These are phyloP conservation scores for Phytopythium sindhum DNA, from an alignment of 352 stramenopile genomes.

Conservation along the genomic window DNA sequence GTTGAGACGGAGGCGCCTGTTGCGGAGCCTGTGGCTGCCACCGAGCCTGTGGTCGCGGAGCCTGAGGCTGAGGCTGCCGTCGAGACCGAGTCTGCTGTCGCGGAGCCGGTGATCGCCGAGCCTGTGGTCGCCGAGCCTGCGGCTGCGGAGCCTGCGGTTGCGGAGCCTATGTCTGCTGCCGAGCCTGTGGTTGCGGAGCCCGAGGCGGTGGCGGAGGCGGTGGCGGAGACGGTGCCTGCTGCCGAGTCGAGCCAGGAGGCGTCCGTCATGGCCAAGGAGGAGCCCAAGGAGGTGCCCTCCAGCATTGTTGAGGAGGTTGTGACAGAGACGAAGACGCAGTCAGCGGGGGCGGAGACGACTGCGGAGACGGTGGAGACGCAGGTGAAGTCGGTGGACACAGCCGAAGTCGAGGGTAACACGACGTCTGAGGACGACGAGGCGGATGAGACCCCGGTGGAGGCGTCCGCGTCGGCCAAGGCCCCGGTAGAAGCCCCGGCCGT, in stretches of 20 bases:
- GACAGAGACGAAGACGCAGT: neutral
- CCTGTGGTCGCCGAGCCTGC: constrained; percentile 4
- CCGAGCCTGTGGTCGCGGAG: constrained; percentile 2
- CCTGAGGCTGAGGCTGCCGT: too few relatives aligned
- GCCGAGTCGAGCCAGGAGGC: neutral
- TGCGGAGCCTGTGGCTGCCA: constrained; percentile 4
- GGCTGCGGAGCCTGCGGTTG: neutral
- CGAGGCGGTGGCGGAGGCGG: neutral
- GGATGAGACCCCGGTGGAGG: constrained; percentile 21
- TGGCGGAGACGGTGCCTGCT: neutral
- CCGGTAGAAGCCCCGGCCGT: constrained; percentile 14
- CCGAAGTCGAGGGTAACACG: constrained; percentile 24
- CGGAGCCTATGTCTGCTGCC: neutral
- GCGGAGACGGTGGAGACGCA: neutral
- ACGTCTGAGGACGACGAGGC: constrained; percentile 24
- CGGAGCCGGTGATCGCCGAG: neutral
- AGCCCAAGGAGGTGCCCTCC: neutral
- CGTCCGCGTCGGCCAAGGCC: constrained; percentile 10
- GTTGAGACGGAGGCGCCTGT: neutral
- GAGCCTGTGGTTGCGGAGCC: neutral
- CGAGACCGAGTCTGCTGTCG: constrained; percentile 3
- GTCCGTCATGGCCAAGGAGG: neutral
- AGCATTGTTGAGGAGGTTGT: constrained; percentile 6
- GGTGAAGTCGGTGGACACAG: constrained; percentile 10
- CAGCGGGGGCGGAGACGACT: neutral